Conservation (phyloP, 1,139 yeast genomes). For the Wickerhamomyces sp. region DNA sequence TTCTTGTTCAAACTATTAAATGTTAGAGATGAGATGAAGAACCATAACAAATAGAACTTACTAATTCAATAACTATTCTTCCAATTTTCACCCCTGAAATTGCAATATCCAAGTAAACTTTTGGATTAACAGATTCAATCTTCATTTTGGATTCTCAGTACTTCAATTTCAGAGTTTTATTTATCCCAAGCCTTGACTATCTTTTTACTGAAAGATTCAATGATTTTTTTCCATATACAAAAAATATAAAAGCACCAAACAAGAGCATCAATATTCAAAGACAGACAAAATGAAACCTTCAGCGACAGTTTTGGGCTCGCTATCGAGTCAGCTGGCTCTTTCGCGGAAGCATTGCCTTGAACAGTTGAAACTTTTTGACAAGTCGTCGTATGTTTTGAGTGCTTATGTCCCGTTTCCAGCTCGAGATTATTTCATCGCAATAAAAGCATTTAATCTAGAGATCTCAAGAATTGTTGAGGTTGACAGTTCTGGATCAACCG, state of each 20-base stretch:
- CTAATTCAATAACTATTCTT: conserved; percentile 61
- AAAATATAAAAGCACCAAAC: not conserved
- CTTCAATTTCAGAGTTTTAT: too few species aligned
- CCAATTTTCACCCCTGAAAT: conserved; percentile 48
- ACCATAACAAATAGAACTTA: conserved; percentile 15
- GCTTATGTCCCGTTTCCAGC: conserved; percentile 69
- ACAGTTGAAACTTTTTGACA: conserved; percentile 41
- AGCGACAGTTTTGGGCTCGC: not conserved
- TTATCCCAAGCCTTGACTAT: too few species aligned
- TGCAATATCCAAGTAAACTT: conserved; percentile 55
- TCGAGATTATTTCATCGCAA: conserved; percentile 62
- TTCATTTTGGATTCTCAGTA: conserved; percentile 6
- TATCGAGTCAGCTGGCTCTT: conserved; percentile 5
- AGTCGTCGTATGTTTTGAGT: conserved; percentile 62
- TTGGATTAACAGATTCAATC: conserved; percentile 10
- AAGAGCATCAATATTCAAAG: not conserved
- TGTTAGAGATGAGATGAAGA: not conserved
- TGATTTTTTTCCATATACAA: too few species aligned
- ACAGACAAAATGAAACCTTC: not conserved
- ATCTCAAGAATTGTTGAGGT: conserved; percentile 51
- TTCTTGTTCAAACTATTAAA: conserved; percentile 10
- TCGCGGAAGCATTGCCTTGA: conserved; percentile 12
- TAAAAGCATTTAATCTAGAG: conserved; percentile 66
- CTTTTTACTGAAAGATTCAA: not conserved
- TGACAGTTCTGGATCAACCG: conserved; percentile 35